Evolutionary conservation across 2,329 filamentous ascomycete species (phyloP).

Genomic region (Aspergillus pseudoterreus): DNA sequence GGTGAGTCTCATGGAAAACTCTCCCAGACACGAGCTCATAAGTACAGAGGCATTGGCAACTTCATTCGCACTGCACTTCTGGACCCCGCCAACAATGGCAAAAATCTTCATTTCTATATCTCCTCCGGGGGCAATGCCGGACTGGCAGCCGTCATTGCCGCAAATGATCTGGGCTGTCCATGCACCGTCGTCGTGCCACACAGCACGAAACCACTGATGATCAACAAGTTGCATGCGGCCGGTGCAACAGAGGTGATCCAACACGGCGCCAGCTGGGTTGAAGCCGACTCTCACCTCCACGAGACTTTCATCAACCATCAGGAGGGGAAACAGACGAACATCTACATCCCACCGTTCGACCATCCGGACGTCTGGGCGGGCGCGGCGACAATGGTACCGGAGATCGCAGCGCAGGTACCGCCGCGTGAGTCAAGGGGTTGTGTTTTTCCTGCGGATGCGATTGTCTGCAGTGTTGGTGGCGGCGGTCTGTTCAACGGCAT

Average conservation of each 20-base stretch:
- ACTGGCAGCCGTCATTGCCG: constrained; percentile 70
- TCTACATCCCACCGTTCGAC: constrained; percentile 38
- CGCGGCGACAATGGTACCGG: constrained; percentile 30
- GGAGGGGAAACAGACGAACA: constrained; percentile 17
- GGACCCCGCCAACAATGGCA: constrained; percentile 21
- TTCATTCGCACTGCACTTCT: constrained; percentile 27
- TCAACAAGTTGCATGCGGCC: constrained; percentile 62
- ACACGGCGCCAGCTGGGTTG: constrained; percentile 62
- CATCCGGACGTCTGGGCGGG: constrained; percentile 37
- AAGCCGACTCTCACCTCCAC: constrained; percentile 64
- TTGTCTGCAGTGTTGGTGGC: constrained; percentile 76
- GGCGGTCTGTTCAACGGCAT: constrained; percentile 74
- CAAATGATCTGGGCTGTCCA: constrained; percentile 57
- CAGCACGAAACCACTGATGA: constrained; percentile 62
- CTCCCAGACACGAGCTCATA: background rate
- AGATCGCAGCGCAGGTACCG: constrained; percentile 34
- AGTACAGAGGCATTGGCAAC: constrained; percentile 34
- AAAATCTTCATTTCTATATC: constrained; percentile 65
- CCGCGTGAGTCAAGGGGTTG: constrained; percentile 3
- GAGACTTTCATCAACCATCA: constrained; percentile 39
- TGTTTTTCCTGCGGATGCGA: constrained; percentile 54
- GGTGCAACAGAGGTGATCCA: constrained; percentile 63
- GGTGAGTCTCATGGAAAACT: constrained; percentile 26
- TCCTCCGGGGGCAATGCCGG: constrained; percentile 79
- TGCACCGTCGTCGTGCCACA: constrained; percentile 71